Evolutionary conservation across 2,329 filamentous ascomycete genomes (phyloP), one percentile per base, ranked within the genome.

Genomic region (Xylaria sp.): DNA sequence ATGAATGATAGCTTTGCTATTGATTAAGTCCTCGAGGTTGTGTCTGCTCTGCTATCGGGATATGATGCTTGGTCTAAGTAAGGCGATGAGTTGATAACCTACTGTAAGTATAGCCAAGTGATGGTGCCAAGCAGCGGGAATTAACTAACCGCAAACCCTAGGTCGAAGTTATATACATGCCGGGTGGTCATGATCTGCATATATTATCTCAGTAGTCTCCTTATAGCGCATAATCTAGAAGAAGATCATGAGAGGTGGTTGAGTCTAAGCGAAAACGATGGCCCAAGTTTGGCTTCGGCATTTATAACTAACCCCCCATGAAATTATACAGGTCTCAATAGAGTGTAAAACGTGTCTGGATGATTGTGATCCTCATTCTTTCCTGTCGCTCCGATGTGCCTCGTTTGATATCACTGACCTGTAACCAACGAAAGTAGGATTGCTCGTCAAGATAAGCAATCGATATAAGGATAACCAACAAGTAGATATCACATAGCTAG

Each of bases 401-500:
- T 47, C 44, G 12, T 10, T 60, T 23, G 23, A 13, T 50, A 50
- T 59, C 53, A 9, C 32, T 47, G 10, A 25, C 29, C n/a, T 37
- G 8, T 16, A 10, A 23, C 37, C 50, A 48, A 16, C 21, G 58
- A 48, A 9, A 29, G 4, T 6, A 37, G 3, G 21, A 60, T 29
- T 25, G 4, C 42, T 40, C n/a, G 23, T 37, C 35, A n/a, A 40
- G 27, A 21, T 35, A 35, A 23, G 35, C 37, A n/a, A 21, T 21
- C 9, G 8, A 37, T 48, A 2, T 32, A 21, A 3, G 12, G n/a
- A 27, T 25, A 4, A 21, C 32, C 25, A 16, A 57, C 60, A 51
- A 40, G 57, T 32, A 37, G 48, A 48, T 37, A 55, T 44, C 44
- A 13, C 5, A 42, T 57, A 27, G 25, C 16, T 53, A 58, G 25